A percentile compares a stretch with the other conserved stretches of the same genome.
Evolutionary conservation across 352 stramenopile species (phyloP).

Genomic region (Pilasporangium apinafurcum): DNA sequence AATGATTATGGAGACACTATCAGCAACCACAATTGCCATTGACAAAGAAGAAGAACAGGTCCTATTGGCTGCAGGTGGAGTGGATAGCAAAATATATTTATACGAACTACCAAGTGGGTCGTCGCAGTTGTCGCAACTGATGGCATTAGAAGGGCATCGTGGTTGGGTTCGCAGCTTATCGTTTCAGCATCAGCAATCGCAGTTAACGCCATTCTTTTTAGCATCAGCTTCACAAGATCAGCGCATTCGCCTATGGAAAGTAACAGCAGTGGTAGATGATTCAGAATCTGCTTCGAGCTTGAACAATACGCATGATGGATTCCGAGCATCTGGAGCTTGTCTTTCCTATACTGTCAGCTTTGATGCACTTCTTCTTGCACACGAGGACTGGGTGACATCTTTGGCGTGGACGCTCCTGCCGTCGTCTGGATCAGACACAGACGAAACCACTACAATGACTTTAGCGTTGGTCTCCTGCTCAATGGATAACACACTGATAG

Average conservation of each 20-base stretch:
- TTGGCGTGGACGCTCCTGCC: slow-evolving; percentile 40
- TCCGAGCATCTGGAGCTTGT: slow-evolving; percentile 14
- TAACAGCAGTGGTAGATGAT: slow-evolving; percentile 7
- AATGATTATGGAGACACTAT: slow-evolving; percentile 50
- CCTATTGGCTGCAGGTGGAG: slow-evolving; percentile 53
- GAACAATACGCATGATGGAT: slow-evolving; percentile 18
- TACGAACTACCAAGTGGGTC: slow-evolving; percentile 26
- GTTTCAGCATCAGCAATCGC: slow-evolving; percentile 22
- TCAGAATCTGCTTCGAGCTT: neutral
- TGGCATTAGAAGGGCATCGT: slow-evolving; percentile 50
- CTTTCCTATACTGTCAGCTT: slow-evolving; percentile 45
- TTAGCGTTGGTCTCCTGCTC: slow-evolving; percentile 47
- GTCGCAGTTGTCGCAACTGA: slow-evolving; percentile 14
- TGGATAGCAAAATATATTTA: slow-evolving; percentile 63
- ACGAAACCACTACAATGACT: neutral
- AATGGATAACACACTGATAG: slow-evolving; percentile 76
- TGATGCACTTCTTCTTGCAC: slow-evolving; percentile 56
- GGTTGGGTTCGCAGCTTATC: slow-evolving; percentile 64
- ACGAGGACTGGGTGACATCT: slow-evolving; percentile 81
- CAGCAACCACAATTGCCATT: slow-evolving; percentile 8
- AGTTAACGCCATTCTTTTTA: slow-evolving; percentile 15
- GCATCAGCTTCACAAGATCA: slow-evolving; percentile 69
- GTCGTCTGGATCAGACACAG: neutral
- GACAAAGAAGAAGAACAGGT: slow-evolving; percentile 13
- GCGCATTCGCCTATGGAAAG: slow-evolving; percentile 62